Conservation (phyloP, 139 green algal genomes). For the Auxenochlorella pyrenoidosa region DNA sequence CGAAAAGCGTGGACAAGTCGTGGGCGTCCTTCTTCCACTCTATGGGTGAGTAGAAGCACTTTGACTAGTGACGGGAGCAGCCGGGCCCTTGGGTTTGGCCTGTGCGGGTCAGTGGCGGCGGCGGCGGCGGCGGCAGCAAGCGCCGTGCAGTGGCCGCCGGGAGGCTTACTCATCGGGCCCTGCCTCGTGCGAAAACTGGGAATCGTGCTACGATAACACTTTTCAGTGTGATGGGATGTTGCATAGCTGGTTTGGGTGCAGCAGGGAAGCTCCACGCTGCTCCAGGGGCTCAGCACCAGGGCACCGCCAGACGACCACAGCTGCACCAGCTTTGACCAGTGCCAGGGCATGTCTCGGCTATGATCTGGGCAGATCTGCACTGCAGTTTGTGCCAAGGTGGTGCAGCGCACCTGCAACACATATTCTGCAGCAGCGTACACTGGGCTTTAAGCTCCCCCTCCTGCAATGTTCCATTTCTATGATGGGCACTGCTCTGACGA, state of each 20-base stretch:
- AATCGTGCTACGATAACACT: neutral
- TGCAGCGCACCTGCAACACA: too few species aligned
- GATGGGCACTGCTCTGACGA: too few species aligned
- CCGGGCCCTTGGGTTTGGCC: conserved; percentile 21
- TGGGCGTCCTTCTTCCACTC: conserved; percentile 91
- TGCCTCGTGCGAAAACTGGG: neutral
- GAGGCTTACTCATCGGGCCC: neutral
- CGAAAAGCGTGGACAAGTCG: conserved; percentile 83
- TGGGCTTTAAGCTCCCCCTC: neutral
- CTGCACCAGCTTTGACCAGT: too few species aligned
- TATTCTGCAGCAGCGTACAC: too few species aligned
- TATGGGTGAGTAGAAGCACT: conserved; percentile 63
- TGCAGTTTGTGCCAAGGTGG: too few species aligned
- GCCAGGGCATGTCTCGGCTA: too few species aligned
- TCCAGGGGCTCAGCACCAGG: neutral
- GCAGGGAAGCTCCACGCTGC: neutral
- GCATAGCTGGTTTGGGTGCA: neutral
- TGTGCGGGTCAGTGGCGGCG: neutral
- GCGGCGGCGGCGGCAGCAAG: neutral
- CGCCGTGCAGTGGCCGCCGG: neutral
- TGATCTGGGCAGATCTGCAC: too few species aligned
- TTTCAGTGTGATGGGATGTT: neutral
- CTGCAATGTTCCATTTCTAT: neutral
- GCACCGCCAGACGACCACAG: too few species aligned
- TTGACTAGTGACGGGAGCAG: neutral